Conservation (phyloP, 179 eudicot species). For the Camellia oleifera region DNA sequence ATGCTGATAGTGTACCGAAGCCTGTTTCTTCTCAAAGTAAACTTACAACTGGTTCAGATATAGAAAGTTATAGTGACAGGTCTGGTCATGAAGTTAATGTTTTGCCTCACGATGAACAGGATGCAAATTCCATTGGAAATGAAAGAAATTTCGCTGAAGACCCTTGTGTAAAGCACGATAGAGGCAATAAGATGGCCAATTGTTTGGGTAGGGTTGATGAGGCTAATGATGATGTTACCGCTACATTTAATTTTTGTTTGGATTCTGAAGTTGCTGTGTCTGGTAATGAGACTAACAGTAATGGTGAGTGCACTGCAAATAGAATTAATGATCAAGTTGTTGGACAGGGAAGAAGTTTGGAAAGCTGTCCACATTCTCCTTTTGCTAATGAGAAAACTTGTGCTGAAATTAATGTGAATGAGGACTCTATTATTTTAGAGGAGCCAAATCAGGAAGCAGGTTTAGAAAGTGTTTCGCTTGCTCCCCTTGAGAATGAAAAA, state of each 20-base stretch:
- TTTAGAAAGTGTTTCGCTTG: slow-evolving; percentile 29
- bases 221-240: slow-evolving; percentile 23
- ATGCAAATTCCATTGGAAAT: slow-evolving; percentile 12
- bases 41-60: slow-evolving; percentile 27
- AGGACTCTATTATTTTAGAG: slow-evolving; percentile 8
- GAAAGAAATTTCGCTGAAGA: slow-evolving; percentile 20
- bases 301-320: slow-evolving; percentile 21
- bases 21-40: slow-evolving; percentile 19
- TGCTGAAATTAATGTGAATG: slow-evolving; percentile 23
- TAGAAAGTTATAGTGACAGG: slow-evolving; percentile 20
- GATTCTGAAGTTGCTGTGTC: slow-evolving; percentile 30
- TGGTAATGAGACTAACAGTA: slow-evolving; percentile 23
- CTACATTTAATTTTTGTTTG: slow-evolving; percentile 25
- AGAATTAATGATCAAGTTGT: slow-evolving; percentile 18
- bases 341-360: slow-evolving; percentile 25
- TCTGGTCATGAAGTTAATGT: slow-evolving; percentile 22
- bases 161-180: slow-evolving; percentile 23
- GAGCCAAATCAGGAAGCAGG: slow-evolving; percentile 23
- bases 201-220: slow-evolving; percentile 23
- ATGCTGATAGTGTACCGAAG: slow-evolving; percentile 20
- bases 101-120: slow-evolving; percentile 24
- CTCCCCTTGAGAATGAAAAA: slow-evolving; percentile 23
- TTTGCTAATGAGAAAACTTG: slow-evolving; percentile 20
- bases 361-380: slow-evolving; percentile 6
- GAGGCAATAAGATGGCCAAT: slow-evolving; percentile 8